These are phyloP conservation scores for Byssothecium circinans DNA, from an alignment of 2,329 filamentous ascomycete species.

Conservation along the genomic window DNA sequence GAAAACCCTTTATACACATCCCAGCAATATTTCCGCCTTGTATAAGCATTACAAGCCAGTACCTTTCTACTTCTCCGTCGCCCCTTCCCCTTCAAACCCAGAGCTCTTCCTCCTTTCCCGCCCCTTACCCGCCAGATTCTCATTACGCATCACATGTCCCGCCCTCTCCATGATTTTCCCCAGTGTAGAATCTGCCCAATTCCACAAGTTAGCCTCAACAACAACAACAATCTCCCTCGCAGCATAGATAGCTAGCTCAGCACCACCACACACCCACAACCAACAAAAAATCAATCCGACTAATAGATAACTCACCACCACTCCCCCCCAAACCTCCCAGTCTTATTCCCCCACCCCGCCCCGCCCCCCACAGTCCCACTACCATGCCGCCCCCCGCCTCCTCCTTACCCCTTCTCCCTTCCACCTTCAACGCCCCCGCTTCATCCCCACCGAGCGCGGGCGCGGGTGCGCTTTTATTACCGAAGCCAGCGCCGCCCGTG, in stretches of 20 bases:
- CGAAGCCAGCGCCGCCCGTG: constrained; percentile 38
- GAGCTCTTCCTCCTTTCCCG: constrained; percentile 51
- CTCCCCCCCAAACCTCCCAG: constrained; percentile 24
- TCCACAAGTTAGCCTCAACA: constrained; percentile 7
- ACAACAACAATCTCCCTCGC: no score
- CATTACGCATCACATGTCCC: constrained; percentile 53
- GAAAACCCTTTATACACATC: no score
- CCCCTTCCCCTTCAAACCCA: constrained; percentile 15
- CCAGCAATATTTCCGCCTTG: no score
- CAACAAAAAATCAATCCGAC: no score
- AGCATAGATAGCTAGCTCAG: no score
- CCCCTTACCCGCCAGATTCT: constrained; percentile 54
- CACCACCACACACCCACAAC: no score
- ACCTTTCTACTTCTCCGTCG: background rate
- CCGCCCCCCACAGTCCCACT: constrained; percentile 39
- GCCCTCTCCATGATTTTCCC: constrained; percentile 64
- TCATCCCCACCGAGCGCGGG: constrained; percentile 13
- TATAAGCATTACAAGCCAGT: no score
- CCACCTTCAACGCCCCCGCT: constrained; percentile 25
- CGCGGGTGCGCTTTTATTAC: constrained; percentile 38
- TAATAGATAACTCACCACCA: constrained; percentile 17
- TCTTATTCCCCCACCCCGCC: constrained; percentile 46
- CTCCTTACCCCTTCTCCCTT: constrained; percentile 20
- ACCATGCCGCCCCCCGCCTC: constrained; percentile 21
- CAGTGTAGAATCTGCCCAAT: constrained; percentile 50